A percentile compares a stretch with the other conserved stretches of the same genome.
phyloP scores from a whole-genome alignment of 163 green algal genomes.

The Scenedesmus sp. region DNA sequence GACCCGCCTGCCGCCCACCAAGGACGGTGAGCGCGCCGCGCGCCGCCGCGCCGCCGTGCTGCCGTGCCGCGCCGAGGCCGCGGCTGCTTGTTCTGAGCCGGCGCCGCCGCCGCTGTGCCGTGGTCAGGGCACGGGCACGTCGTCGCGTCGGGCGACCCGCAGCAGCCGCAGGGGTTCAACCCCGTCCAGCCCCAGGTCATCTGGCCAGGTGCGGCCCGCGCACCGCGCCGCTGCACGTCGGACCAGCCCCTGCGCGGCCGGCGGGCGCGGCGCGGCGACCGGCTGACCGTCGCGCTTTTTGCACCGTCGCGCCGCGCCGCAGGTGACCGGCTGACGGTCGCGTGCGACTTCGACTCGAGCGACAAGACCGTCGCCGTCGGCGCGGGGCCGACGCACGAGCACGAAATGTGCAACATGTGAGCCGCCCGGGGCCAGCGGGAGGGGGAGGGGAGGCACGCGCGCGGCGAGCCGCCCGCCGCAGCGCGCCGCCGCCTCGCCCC shows the following conservation, averaged over 20 bases:
- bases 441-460: too few relatives aligned
- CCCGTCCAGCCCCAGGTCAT: conserved; percentile 59
- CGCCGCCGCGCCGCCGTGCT: neutral
- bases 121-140: conserved; percentile 49
- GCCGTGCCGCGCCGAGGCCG: neutral
- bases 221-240: too few relatives aligned
- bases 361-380: conserved; percentile 29
- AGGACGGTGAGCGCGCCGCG: neutral
- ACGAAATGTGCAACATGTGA: conserved; percentile 96
- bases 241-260: too few relatives aligned
- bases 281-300: too few relatives aligned
- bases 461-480: too few relatives aligned
- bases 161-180: conserved; percentile 86
- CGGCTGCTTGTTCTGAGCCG: neutral
- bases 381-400: conserved; percentile 59
- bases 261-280: too few relatives aligned
- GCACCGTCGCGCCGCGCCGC: too few relatives aligned
- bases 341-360: conserved; percentile 84
- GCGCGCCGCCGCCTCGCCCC: too few relatives aligned
- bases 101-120: too few relatives aligned
- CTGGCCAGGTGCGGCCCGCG: conserved; percentile 73
- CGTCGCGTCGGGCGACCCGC: conserved; percentile 68
- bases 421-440: too few relatives aligned
- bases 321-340: conserved; percentile 76
- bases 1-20: conserved; percentile 16